phyloP scores from a whole-genome alignment of 75 land plant species.

The Cunninghamia lanceolata region DNA sequence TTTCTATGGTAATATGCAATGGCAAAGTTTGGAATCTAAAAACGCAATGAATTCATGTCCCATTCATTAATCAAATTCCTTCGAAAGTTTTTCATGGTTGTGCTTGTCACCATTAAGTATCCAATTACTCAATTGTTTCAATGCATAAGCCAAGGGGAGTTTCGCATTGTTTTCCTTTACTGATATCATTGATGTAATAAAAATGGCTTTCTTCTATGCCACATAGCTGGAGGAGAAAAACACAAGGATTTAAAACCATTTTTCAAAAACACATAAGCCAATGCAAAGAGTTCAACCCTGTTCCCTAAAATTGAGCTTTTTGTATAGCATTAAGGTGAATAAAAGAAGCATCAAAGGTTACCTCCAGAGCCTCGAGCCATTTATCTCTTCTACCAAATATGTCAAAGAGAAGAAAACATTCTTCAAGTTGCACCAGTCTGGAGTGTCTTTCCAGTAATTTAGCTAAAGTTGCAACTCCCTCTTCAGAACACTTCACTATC shows the following conservation, averaged over 20 bases:
- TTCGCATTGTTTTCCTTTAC: background rate
- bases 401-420: conserved; percentile 79
- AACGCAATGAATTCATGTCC: background rate
- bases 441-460: conserved; percentile 47
- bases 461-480: conserved; percentile 3
- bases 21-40: background rate
- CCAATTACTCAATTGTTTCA: background rate
- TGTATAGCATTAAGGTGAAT: background rate
- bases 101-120: background rate
- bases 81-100: background rate
- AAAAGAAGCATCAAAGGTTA: conserved; percentile 14
- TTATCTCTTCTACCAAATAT: conserved; percentile 64
- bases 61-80: background rate
- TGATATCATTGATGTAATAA: background rate
- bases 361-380: conserved; percentile 90
- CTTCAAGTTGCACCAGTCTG: conserved; percentile 48
- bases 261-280: background rate
- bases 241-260: background rate
- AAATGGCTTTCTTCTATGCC: background rate
- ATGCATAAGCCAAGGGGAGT: background rate
- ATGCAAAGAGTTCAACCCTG: background rate
- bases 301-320: background rate
- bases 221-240: background rate
- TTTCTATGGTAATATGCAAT: background rate
- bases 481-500: background rate